Base-by-base conservation (phyloP, 2,329 filamentous ascomycete species). In the Trichoderma guizhouense region DNA sequence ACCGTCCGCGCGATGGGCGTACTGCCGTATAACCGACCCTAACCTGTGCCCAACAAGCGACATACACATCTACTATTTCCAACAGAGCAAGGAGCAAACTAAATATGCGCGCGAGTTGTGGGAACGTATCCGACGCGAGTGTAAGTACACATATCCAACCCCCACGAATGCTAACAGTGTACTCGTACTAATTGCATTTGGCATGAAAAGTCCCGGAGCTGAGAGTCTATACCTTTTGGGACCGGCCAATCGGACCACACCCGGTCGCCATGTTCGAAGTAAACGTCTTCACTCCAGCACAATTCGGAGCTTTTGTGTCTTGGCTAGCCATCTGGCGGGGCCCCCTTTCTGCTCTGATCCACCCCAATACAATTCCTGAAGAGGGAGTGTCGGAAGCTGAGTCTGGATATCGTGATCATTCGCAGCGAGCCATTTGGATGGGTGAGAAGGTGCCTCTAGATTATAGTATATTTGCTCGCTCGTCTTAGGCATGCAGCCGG, bases 241-340 rank as follows among this genome's bases (percentile, higher is more conserved):
- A 96, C 75, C 82, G 83, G 15, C 93, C 94, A 0, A 81, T 97
- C 32, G 95, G 94, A 0, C 94, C 94, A 0, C 94, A 97, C 79
- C 91, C 92, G 0, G 81, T 94, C 0, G 92, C 90, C 67, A 97
- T 97, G 94, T 97, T 97, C 77, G 95, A 98, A 82, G 93, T 97
- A 60, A 97, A 97, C 76, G 60, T 97, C 24, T 93, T 95, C 80
- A 94, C 91, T 0, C 95, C 94, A 0, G 90, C 89, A 3, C 93
- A 97, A 80, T 97, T 97, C 78, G 94, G 94, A 0, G 94, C 95
- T 0, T 97, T 97, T 77, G 83, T 98, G 51, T 87, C 93, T 0
- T 97, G 94, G 94, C 83, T 97, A 34, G 88, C 93, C 34, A 89
- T 97, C 71, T 91, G 95, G 81, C 87, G 94, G 6, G 94, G 94